Evolutionary conservation across 345 rosid genomes (phyloP), one percentile per base, ranked within the genome.

Genomic region (Lagerstroemia speciosa): DNA sequence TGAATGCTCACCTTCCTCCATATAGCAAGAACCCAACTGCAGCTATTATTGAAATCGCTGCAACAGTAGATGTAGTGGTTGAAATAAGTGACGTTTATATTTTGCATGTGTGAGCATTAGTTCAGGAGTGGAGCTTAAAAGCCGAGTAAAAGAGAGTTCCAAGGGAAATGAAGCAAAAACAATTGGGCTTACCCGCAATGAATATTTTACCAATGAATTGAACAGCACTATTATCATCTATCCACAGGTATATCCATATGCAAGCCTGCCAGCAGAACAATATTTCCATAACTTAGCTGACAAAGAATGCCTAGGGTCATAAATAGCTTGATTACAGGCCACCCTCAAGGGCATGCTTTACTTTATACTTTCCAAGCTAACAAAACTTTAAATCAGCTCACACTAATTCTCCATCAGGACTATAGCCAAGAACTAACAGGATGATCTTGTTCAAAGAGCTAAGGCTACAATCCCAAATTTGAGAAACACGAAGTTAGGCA

Each of bases 21-120:
- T 86, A 95, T 5, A 90, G 78, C 86, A 92, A 78, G 89, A 90
- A 95, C 70, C 99, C 97, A 74, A 87, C 73, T 31, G 99, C 94
- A 60, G 98, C 99, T 36, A 90, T 71, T 74, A 90, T 80, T 32
- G 99, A 95, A 52, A 95, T 80, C 82, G 79, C 99, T 95, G 85
- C 34, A 74, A 75, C 64, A 79, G 67, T 32, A 71, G 41, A 33
- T 14, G 12, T 38, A 38, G 43, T 38, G 11, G 43, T 38, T n/a
- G n/a, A n/a, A n/a, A n/a, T 53, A 62, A 4, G 53, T 20, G 53
- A 8, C 53, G 12, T 48, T 4, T 38, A 38, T 5, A 12, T 48
- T 48, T 20, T 48, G 20, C n/a, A 50, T 3, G 55, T 6, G n/a
- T 8, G 24, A 24, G 62, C 61, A 57, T 5, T 26, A 26, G 15